These are phyloP conservation scores for Gonapodya sp. DNA, from an alignment of 192 early-diverging fungal species.

Conservation along the genomic window DNA sequence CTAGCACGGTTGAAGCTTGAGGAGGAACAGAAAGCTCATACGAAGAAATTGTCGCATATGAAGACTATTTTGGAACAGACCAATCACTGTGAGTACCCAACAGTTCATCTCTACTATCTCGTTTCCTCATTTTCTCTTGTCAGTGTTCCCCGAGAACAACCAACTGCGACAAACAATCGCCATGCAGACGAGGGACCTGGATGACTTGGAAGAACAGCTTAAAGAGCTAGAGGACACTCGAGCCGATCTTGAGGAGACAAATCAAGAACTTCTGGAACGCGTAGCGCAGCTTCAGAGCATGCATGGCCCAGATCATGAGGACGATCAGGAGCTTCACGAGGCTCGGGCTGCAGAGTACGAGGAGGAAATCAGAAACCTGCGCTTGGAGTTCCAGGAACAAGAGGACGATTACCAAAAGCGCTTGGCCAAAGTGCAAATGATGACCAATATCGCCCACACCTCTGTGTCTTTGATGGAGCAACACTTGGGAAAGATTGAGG, in stretches of 20 bases:
- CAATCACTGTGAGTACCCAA: background rate
- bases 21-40: background rate
- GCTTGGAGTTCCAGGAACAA: background rate
- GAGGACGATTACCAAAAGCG: background rate
- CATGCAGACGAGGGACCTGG: background rate
- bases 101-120: no score
- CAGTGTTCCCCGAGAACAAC: conserved; percentile 3
- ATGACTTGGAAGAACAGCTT: background rate
- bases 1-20: background rate
- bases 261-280: background rate
- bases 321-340: background rate
- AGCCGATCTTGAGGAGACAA: background rate
- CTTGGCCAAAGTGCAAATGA: background rate
- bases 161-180: background rate
- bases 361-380: background rate
- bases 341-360: background rate
- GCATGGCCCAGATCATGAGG: background rate
- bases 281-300: background rate
- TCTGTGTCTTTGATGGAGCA: background rate
- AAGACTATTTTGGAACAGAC: background rate
- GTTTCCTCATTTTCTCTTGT: no score
- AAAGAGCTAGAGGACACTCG: background rate
- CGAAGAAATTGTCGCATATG: background rate
- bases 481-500: background rate
- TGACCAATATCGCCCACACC: background rate